These are phyloP conservation scores for Ustilaginoidea virens DNA, from an alignment of 2,329 filamentous ascomycete species.

Conservation along the genomic window DNA sequence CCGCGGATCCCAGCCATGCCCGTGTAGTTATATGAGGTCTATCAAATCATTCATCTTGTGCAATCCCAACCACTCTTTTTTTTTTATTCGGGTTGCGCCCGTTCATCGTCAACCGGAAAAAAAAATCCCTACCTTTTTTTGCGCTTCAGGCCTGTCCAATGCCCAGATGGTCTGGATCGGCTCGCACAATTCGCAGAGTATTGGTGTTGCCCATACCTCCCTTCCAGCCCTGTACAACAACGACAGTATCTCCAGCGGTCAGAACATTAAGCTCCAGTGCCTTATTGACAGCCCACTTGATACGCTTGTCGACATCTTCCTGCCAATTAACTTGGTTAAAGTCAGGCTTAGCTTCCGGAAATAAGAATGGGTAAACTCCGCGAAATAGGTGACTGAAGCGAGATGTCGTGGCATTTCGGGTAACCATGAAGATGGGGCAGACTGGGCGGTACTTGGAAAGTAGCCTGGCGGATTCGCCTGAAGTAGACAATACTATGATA, in stretches of 20 bases:
- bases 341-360: conserved; percentile 86
- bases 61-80: no score
- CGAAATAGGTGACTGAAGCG: conserved; percentile 93
- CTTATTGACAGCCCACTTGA: conserved; percentile 90
- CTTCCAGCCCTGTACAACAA: conserved; percentile 84
- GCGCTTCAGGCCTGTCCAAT: conserved; percentile 30
- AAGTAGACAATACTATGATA: conserved; percentile 92
- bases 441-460: conserved; percentile 97
- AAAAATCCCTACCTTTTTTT: no score
- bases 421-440: conserved; percentile 99
- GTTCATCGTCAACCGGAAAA: no score
- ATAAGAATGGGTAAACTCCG: conserved; percentile 94
- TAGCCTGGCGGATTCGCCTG: conserved; percentile 84
- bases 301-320: conserved; percentile 92
- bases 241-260: conserved; percentile 54
- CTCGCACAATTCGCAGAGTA: conserved; percentile 52
- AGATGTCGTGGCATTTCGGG: conserved; percentile 67
- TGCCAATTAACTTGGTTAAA: conserved; percentile 92
- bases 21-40: no score
- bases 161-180: conserved; percentile 41
- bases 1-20: no score
- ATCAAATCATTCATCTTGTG: no score
- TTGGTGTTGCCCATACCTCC: conserved; percentile 87
- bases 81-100: no score
- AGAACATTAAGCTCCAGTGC: conserved; percentile 72